A percentile compares a stretch with the other conserved stretches of the same genome.
Evolutionary conservation across 306 rosid genomes (phyloP).

Genomic region (Ormosia semicastrata): DNA sequence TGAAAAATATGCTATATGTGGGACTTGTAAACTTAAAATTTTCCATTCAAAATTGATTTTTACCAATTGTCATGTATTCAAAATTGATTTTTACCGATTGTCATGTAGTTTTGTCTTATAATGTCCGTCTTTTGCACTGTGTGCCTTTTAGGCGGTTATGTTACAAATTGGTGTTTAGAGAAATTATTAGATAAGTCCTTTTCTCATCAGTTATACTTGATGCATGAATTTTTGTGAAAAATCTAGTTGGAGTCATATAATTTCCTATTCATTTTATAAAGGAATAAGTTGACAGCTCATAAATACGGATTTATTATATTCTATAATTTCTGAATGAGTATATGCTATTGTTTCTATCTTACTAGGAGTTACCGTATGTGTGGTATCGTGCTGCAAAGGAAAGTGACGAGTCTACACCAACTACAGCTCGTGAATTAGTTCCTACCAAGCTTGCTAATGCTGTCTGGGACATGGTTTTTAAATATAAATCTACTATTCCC

Average conservation of each 20-base stretch:
- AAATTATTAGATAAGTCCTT: not conserved
- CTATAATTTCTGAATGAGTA: not conserved
- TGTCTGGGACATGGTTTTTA: conserved; percentile 69
- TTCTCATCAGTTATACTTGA: conserved; percentile 1
- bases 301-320: not conserved
- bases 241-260: not conserved
- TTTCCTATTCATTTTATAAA: not conserved
- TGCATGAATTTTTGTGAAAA: not conserved
- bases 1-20: not conserved
- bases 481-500: conserved; percentile 75
- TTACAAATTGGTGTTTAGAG: not conserved
- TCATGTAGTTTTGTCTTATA: not conserved
- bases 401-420: conserved; percentile 41
- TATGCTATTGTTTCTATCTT: conserved; percentile 20
- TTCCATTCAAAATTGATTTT: not conserved
- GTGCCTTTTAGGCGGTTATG: not conserved
- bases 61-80: not conserved
- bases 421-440: conserved; percentile 50
- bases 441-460: conserved; percentile 77
- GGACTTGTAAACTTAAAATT: not conserved
- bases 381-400: conserved; percentile 66
- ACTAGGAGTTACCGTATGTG: conserved; percentile 76
- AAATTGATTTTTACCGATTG: not conserved
- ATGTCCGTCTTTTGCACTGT: not conserved
- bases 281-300: conserved; percentile 3